These are phyloP conservation scores for Lichtheimia hyalospora DNA, from an alignment of 371 early-diverging fungal genomes.

Conservation along the genomic window DNA sequence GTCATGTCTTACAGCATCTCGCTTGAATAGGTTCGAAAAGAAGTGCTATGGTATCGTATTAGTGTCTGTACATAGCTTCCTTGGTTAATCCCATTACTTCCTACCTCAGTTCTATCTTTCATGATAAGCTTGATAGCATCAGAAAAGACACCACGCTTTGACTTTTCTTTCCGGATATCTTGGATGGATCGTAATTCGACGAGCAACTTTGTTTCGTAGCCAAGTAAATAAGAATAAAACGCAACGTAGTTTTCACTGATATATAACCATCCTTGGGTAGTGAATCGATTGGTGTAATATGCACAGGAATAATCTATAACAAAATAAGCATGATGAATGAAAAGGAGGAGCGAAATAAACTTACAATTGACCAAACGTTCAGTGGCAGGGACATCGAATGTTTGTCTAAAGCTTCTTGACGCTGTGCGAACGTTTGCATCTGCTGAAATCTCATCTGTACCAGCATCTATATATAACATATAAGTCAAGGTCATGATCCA, in stretches of 20 bases:
- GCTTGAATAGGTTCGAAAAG: conserved; percentile 92
- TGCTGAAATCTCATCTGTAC: conserved; percentile 76
- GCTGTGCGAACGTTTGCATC: conserved; percentile 89
- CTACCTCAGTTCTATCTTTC: conserved; percentile 78
- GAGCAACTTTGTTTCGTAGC: conserved; percentile 88
- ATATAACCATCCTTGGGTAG: conserved; percentile 98
- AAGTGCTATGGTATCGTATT: conserved; percentile 55
- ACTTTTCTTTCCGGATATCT: conserved; percentile 81
- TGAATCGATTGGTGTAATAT: conserved; percentile 76
- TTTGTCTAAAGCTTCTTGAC: conserved; percentile 87
- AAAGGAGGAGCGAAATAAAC: neutral
- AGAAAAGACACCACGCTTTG: conserved; percentile 86
- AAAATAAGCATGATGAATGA: too few species aligned
- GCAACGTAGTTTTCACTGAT: conserved; percentile 89
- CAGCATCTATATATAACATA: conserved; percentile 46
- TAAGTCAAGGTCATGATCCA: too few species aligned
- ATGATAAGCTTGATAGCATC: conserved; percentile 87
- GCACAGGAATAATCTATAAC: conserved; percentile 87
- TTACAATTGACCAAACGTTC: conserved; percentile 91
- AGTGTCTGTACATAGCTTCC: neutral
- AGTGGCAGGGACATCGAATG: conserved; percentile 76
- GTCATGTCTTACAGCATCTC: conserved; percentile 69
- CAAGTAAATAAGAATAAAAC: conserved; percentile 94
- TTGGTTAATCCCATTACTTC: neutral
- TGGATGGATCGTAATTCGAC: conserved; percentile 90